Evolutionary conservation across 495 filamentous ascomycete genomes (phyloP), one percentile per base, ranked within the genome.

Genomic region (Aspergillus ostianus): DNA sequence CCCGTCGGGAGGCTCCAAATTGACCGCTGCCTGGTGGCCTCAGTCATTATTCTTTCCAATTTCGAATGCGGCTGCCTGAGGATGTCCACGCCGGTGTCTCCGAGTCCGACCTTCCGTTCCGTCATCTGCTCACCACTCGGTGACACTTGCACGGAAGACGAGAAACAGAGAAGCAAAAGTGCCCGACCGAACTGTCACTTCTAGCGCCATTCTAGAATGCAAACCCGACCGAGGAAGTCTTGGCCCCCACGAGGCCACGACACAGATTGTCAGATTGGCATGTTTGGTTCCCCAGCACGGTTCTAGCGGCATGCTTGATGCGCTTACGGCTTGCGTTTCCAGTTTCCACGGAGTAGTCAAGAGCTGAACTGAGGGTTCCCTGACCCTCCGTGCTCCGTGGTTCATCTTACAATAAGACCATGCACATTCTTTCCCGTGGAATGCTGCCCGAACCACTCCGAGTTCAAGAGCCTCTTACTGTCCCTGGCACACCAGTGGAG

Each of bases 181-280:
- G 44, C 19, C 21, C 50, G 29, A 10, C 46, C 47, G 29, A 62
- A 56, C 60, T 55, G 58, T 21, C 10, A 32, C 51, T 66, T 69
- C 66, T 66, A 69, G 61, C 58, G 61, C 26, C 60, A 41, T 69
- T 69, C 66, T 20, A 60, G 66, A 66, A 69, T n/a, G 26, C 19
- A 18, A 48, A 51, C 36, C 36, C 36, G 13, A 10, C 36, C 48
- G 55, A 52, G 18, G 49, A 29, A 61, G 36, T 8, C 27, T 69
- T 56, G 49, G 64, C 59, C 64, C 60, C 62, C 64, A 64, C 55
- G 49, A 17, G 23, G 23, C 23, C 23, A 26, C 23, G 23, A 26
- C 23, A 2, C 23, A 26, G 29, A 30, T 30, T 4, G 48, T 26
- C 44, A 49, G 53, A 26, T 52, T 58, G 58, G 53, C 55, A 19